Percentiles rank a stretch among this genome's conserved stretches.
phyloP scores from a whole-genome alignment of 495 filamentous ascomycete species.

The Physcia stellaris region DNA sequence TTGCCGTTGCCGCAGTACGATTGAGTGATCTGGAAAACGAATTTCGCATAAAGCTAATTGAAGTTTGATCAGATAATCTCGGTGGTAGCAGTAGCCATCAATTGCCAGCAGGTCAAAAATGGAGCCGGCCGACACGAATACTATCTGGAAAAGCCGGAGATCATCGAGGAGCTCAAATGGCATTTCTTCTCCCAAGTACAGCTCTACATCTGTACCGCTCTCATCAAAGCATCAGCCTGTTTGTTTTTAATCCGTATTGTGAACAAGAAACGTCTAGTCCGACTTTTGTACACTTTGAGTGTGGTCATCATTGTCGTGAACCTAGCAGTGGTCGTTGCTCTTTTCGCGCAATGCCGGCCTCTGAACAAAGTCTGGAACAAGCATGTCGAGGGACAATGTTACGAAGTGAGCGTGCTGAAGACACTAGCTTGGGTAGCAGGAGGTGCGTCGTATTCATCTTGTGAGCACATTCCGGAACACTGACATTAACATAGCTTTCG shows the following conservation, averaged over 20 bases:
- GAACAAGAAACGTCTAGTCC: constrained; percentile 2
- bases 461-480: too few relatives aligned
- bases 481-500: constrained; percentile 6
- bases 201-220: constrained; percentile 15
- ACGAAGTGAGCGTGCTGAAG: neutral
- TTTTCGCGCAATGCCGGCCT: constrained; percentile 6
- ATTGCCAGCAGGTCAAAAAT: constrained; percentile 2
- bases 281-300: constrained; percentile 1
- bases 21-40: neutral
- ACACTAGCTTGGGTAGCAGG: too few relatives aligned
- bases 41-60: too few relatives aligned
- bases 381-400: constrained; percentile 1
- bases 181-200: constrained; percentile 7
- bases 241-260: constrained; percentile 16
- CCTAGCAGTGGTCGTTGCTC: constrained; percentile 4
- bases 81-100: constrained; percentile 4
- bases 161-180: constrained; percentile 8
- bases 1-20: neutral
- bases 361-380: constrained; percentile 8
- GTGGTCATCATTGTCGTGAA: constrained; percentile 4
- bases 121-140: constrained; percentile 6
- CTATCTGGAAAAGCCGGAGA: neutral
- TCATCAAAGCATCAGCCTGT: constrained; percentile 26
- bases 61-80: neutral
- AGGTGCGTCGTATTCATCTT: too few relatives aligned